These are phyloP conservation scores for Spathaspora girioi DNA, from an alignment of 805 yeast genomes.

Conservation along the genomic window DNA sequence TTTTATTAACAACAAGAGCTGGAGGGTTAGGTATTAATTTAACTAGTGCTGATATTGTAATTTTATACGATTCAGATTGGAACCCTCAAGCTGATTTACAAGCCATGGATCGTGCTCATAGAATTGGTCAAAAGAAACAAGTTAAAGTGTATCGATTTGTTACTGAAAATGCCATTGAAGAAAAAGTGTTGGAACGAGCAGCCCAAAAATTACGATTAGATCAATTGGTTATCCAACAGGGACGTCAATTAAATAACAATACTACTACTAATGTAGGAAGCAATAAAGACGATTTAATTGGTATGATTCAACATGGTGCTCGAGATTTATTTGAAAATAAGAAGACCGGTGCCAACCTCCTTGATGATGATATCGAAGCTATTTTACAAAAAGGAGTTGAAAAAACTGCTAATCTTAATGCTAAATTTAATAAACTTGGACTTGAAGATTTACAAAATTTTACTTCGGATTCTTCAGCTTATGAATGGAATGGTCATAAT, in stretches of 20 bases:
- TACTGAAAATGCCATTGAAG: constrained; percentile 94
- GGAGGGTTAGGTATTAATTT: constrained; percentile 95
- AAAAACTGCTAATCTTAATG: constrained; percentile 74
- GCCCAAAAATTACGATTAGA: constrained; percentile 90
- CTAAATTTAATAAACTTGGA: constrained; percentile 81
- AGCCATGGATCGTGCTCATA: constrained; percentile 97
- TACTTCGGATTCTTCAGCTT: constrained; percentile 82
- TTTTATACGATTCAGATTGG: constrained; percentile 93
- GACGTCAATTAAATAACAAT: constrained; percentile 50
- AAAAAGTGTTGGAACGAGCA: constrained; percentile 92
- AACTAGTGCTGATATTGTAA: constrained; percentile 87
- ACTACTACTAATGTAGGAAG: constrained; percentile 44
- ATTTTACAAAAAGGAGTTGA: constrained; percentile 78
- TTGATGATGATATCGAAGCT: constrained; percentile 74
- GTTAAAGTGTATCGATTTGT: constrained; percentile 90
- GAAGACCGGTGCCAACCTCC: constrained; percentile 21
- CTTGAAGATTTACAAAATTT: constrained; percentile 91
- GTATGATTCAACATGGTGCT: constrained; percentile 98
- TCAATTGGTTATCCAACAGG: constrained; percentile 94
- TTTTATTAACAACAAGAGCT: constrained; percentile 88
- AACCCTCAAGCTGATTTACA: constrained; percentile 97
- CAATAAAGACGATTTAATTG: constrained; percentile 78
- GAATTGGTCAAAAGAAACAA: constrained; percentile 96
- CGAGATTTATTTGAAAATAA: constrained; percentile 70
- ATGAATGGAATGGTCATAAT: constrained; percentile 94